Base-by-base conservation (phyloP, 2,329 filamentous ascomycete genomes). In the Pseudonectria buxi region DNA sequence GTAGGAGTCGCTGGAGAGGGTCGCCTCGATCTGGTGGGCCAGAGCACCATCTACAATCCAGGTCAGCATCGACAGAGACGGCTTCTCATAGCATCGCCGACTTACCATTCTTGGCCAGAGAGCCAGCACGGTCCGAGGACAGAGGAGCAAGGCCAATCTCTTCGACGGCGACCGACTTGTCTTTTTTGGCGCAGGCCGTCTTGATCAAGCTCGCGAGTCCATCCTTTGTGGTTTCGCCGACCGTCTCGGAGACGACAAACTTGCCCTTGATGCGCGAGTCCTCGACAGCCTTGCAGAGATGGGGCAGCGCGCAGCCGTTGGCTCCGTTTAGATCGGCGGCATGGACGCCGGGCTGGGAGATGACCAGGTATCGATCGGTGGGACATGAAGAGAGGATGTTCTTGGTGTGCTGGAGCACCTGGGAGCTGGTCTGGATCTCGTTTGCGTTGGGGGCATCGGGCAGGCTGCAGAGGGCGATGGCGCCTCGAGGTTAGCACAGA, bases 261-360 rank as follows among this genome's bases (percentile, higher is more conserved):
- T 58, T 63, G 32, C 61, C 61, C 31, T 56, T 51, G 5, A 69
- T 53, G 14, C 55, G 48, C 25, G 51, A 30, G 37, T 56, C 53
- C 12, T 59, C 46, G 14, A 66, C 56, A 12, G 67, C 61, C 24
- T 56, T 50, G 53, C 66, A 67, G 27, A 78, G 64, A 58, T 71
- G 65, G 65, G 72, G 63, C 67, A 73, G 54, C 68, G 75, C 47
- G 68, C 68, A 67, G 40, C 44, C 66, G 55, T 60, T 62, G 56
- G 49, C 53, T 39, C 66, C 63, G 46, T 65, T 63, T 51, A 90
- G 79, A 58, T 94, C 86, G 43, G 70, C 67, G 28, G 78, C 74
- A 47, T 81, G 78, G 37, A 88, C 71, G 47, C 83, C 83, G 10
- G 84, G 80, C 56, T 95, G 87, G 22, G 78, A 76, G 42, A 94